A percentile compares a stretch with the other conserved stretches of the same genome.
Evolutionary conservation across 148 eudicot species (phyloP).

Genomic region (Heliamphora exappendiculata): DNA sequence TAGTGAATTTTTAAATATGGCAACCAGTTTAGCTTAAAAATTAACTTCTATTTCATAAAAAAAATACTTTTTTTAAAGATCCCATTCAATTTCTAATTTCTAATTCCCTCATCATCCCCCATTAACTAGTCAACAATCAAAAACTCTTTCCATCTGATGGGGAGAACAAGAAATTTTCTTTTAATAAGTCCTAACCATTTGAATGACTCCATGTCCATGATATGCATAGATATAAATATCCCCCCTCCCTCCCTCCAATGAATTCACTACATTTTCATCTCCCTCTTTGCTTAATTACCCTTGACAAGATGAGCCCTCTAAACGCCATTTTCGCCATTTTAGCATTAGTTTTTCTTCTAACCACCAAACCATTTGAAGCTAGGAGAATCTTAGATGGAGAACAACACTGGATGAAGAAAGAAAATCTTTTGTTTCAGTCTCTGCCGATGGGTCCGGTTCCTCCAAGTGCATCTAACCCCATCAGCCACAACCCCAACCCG

Average conservation of each 20-base stretch:
- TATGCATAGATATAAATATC: slow-evolving; percentile 1
- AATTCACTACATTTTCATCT: not conserved
- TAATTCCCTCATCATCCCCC: not conserved
- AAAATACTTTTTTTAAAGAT: no score
- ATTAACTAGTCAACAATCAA: not conserved
- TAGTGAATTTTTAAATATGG: no score
- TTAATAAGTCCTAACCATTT: no score
- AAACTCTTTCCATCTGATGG: not conserved
- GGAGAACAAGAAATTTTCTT: not conserved
- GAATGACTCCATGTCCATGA: no score
- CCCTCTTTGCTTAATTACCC: not conserved
- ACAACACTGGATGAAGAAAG: not conserved
- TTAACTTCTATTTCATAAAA: no score
- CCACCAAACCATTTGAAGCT: slow-evolving; percentile 10
- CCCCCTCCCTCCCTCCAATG: not conserved
- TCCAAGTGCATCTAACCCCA: not conserved
- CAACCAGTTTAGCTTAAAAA: no score
- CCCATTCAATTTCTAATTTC: not conserved
- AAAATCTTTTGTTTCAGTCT: slow-evolving; percentile 1
- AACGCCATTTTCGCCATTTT: not conserved
- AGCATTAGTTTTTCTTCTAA: slow-evolving; percentile 6
- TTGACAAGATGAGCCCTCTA: slow-evolving; percentile 5
- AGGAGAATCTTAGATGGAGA: slow-evolving; percentile 5
- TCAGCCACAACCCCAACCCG: not conserved
- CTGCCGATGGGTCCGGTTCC: not conserved